Conservation (phyloP, 345 rosid genomes). For the Lepidium sativum region DNA sequence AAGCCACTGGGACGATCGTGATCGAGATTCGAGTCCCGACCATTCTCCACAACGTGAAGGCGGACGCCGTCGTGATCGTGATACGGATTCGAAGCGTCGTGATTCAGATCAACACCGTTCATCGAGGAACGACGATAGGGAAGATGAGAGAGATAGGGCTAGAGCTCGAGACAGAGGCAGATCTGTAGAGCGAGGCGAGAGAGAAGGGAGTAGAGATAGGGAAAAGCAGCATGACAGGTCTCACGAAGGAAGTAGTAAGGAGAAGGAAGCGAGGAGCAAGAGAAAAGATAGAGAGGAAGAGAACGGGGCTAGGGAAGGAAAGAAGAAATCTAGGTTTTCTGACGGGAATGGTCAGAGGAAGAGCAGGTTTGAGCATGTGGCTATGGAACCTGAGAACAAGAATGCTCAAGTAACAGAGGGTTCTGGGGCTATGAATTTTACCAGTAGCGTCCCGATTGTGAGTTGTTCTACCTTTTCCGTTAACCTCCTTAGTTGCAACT, state of each 20-base stretch:
- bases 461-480: constrained; percentile 15
- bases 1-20: constrained; percentile 43
- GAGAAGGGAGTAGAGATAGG: constrained; percentile 26
- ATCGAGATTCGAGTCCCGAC: constrained; percentile 38
- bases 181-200: constrained; percentile 29
- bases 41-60: constrained; percentile 29
- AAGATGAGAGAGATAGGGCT: constrained; percentile 32
- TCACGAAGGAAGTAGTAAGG: constrained; percentile 11
- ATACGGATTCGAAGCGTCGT: constrained; percentile 40
- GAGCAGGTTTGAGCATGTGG: constrained; percentile 50
- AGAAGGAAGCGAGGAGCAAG: constrained; percentile 28
- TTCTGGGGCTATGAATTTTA: constrained; percentile 29
- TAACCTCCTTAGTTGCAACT: neutral
- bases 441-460: constrained; percentile 38
- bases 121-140: constrained; percentile 39
- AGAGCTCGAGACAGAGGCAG: constrained; percentile 26
- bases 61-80: constrained; percentile 31
- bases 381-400: constrained; percentile 3
- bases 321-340: constrained; percentile 38
- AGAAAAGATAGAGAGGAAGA: constrained; percentile 34
- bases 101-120: constrained; percentile 46
- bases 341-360: constrained; percentile 37
- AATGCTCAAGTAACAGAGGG: constrained; percentile 12
- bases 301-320: constrained; percentile 26
- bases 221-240: constrained; percentile 25